Conservation (phyloP, 1,139 yeast species). For the Diutina pseudorugosa region DNA sequence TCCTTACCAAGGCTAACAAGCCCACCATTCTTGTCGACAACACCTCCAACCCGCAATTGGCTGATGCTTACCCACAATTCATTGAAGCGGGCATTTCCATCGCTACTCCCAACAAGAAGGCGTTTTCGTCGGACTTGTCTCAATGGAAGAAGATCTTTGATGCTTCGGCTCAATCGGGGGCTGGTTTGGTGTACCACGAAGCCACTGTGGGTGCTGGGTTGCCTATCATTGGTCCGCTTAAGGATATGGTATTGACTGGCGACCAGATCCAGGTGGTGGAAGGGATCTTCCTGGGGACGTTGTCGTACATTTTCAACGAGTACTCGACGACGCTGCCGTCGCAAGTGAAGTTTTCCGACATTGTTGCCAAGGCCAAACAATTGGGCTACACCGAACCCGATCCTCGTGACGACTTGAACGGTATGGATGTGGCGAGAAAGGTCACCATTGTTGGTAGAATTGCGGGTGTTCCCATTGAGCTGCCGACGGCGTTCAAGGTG, state of each 20-base stretch:
- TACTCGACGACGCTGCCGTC: slow-evolving; percentile 60
- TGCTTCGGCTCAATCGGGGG: slow-evolving; percentile 35
- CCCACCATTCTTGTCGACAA: slow-evolving; percentile 88
- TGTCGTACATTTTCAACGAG: slow-evolving; percentile 92
- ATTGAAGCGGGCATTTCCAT: slow-evolving; percentile 72
- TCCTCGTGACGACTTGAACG: slow-evolving; percentile 97
- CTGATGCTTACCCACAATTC: slow-evolving; percentile 65
- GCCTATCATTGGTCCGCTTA: slow-evolving; percentile 81
- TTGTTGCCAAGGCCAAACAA: slow-evolving; percentile 76
- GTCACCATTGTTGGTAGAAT: slow-evolving; percentile 92
- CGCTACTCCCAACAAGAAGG: slow-evolving; percentile 98
- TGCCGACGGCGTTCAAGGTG: slow-evolving; percentile 95
- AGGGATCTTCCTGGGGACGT: slow-evolving; percentile 93
- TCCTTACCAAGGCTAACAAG: slow-evolving; percentile 48
- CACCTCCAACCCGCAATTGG: slow-evolving; percentile 74
- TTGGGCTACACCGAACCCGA: slow-evolving; percentile 98
- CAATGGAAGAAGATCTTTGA: slow-evolving; percentile 70
- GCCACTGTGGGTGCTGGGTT: slow-evolving; percentile 99
- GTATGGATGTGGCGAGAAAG: slow-evolving; percentile 95
- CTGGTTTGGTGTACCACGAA: slow-evolving; percentile 89
- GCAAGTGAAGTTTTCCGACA: slow-evolving; percentile 66
- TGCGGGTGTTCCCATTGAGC: slow-evolving; percentile 72
- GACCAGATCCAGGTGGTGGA: slow-evolving; percentile 84
- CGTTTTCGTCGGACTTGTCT: slow-evolving; percentile 69
- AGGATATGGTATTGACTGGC: slow-evolving; percentile 82